phyloP scores from a whole-genome alignment of 106 monocot species.

The Apostasia shenzhenica region DNA sequence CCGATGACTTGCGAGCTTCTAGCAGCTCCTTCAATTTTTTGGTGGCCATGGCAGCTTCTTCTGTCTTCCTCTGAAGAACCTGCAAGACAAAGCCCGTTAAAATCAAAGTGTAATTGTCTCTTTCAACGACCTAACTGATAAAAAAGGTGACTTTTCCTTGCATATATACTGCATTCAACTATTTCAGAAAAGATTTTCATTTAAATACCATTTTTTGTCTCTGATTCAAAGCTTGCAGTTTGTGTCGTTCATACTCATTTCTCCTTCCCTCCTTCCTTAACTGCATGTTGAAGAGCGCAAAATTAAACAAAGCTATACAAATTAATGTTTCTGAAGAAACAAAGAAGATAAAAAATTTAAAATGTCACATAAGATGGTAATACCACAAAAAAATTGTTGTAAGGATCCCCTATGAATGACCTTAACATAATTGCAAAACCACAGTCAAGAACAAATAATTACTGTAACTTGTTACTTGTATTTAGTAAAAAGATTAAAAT shows the following conservation, averaged over 20 bases:
- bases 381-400: too few species aligned
- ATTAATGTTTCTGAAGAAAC: too few species aligned
- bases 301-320: neutral
- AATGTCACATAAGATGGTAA: too few species aligned
- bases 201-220: conserved; percentile 74
- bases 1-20: conserved; percentile 74
- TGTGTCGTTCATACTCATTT: conserved; percentile 95
- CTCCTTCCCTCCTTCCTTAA: conserved; percentile 84
- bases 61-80: conserved; percentile 97
- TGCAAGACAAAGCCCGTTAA: conserved; percentile 13
- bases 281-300: conserved; percentile 31
- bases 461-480: too few species aligned
- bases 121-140: neutral
- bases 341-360: too few species aligned
- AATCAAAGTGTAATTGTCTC: neutral
- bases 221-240: conserved; percentile 94
- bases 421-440: too few species aligned
- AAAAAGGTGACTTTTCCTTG: neutral
- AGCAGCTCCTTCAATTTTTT: conserved; percentile 90
- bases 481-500: too few species aligned
- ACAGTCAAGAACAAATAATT: too few species aligned
- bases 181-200: neutral
- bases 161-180: neutral
- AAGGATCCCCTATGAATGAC: too few species aligned
- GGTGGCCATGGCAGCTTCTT: conserved; percentile 97